Base-by-base conservation (phyloP, 2,329 filamentous ascomycete species). In the Talaromyces sp. region DNA sequence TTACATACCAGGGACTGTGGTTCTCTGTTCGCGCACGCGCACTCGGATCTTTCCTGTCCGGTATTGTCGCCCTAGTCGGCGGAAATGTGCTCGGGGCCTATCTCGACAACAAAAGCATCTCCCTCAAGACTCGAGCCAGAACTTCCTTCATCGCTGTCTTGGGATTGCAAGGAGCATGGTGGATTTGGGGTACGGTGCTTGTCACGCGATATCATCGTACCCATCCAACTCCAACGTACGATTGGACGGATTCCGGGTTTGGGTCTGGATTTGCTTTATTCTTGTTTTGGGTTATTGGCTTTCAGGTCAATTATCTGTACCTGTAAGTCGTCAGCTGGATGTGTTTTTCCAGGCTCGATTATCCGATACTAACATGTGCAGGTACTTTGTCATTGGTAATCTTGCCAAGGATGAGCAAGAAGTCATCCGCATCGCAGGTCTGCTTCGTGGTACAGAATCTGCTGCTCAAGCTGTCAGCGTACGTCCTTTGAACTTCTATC, bases 231-330 rank as follows among this genome's bases (percentile, higher is more conserved):
- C 86, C 87, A 0, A 81, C 78, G 0, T 87, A 83, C 63, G 88
- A 91, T 69, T 91, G 88, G 88, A 65, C 68, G 0, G 80, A 80
- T 61, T 61, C 74, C 0, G 86, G 84, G 0, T 91, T 91, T 56
- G 87, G 86, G 0, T 77, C 78, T 39, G 84, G 80, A 0, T 91
- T 90, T 63, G 82, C 80, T 0, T 76, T 89, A 17, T 90, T 87
- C 69, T 66, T 91, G 5, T 82, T 91, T 63, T 79, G 88, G 63
- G 84, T 84, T 0, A 72, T 83, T 10, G 83, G 85, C 0, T 90
- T 90, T 64, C 87, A 90, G 71, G 63, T 89, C 7, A 90, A 90
- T 69, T 91, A 91, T 67, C 78, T 89, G 62, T 89, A 85, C 68
- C 71, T 89, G 77, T 86, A 66, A 70, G 80, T 72, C 5, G 2